These are phyloP conservation scores for Quercus lobata DNA, from an alignment of 331 rosid species.

Conservation along the genomic window DNA sequence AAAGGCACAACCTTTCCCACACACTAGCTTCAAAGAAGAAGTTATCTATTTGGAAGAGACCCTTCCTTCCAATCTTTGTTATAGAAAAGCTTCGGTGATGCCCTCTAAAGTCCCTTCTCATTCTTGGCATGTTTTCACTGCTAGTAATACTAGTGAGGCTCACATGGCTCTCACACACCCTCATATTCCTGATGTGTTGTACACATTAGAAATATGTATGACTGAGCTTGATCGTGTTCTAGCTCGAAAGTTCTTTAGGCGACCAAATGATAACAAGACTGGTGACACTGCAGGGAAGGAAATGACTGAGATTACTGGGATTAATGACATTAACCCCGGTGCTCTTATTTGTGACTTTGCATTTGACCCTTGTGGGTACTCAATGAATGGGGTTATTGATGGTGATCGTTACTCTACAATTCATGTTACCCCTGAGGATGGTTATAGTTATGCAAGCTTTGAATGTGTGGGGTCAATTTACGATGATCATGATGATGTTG, in stretches of 20 bases:
- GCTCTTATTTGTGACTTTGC: conserved; percentile 83
- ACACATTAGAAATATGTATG: conserved; percentile 92
- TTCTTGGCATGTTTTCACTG: conserved; percentile 90
- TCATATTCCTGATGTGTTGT: conserved; percentile 20
- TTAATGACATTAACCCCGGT: conserved; percentile 54
- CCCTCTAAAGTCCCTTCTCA: conserved; percentile 68
- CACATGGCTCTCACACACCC: background rate
- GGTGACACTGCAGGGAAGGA: conserved; percentile 77
- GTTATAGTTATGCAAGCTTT: conserved; percentile 90
- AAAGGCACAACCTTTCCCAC: conserved; percentile 77
- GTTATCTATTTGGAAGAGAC: conserved; percentile 52
- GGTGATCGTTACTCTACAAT: conserved; percentile 85
- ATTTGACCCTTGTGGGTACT: conserved; percentile 90
- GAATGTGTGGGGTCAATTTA: conserved; percentile 66
- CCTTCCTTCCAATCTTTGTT: conserved; percentile 50
- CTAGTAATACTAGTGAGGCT: conserved; percentile 26
- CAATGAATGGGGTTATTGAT: conserved; percentile 77
- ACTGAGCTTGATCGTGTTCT: conserved; percentile 78
- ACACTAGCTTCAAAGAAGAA: conserved; percentile 81
- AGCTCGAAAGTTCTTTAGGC: conserved; percentile 63
- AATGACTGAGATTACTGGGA: conserved; percentile 76
- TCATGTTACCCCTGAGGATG: conserved; percentile 95
- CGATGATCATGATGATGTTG: conserved; percentile 42
- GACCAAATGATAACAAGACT: conserved; percentile 39
- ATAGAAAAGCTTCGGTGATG: conserved; percentile 75